These are phyloP conservation scores for Madurella mycetomatis DNA, from an alignment of 2,329 filamentous ascomycete genomes.

Conservation along the genomic window DNA sequence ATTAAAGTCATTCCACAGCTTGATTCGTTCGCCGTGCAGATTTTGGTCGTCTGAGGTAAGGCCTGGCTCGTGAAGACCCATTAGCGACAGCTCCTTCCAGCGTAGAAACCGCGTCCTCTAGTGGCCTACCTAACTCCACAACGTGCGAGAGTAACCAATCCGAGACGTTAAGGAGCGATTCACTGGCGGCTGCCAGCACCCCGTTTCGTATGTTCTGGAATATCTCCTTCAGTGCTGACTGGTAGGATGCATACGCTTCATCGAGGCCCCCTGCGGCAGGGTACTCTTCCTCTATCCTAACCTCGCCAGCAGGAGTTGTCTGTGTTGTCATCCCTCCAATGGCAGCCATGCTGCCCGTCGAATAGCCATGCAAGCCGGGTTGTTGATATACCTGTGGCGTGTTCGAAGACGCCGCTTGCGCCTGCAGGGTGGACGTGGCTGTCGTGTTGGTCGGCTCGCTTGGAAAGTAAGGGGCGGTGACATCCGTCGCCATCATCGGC, in stretches of 20 bases:
- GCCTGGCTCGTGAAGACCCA: slow-evolving; percentile 45
- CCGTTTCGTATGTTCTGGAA: slow-evolving; percentile 65
- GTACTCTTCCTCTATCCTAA: slow-evolving; percentile 55
- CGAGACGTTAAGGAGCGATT: slow-evolving; percentile 49
- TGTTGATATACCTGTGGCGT: slow-evolving; percentile 62
- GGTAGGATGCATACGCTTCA: slow-evolving; percentile 64
- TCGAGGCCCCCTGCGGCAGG: slow-evolving; percentile 53
- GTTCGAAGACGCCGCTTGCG: slow-evolving; percentile 44
- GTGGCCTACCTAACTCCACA: slow-evolving; percentile 48
- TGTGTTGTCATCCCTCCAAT: slow-evolving; percentile 45
- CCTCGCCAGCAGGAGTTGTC: slow-evolving; percentile 37
- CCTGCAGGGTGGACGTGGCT: slow-evolving; percentile 50
- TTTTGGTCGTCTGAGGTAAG: slow-evolving; percentile 77
- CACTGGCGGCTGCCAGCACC: slow-evolving; percentile 46
- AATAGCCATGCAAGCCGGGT: slow-evolving; percentile 52
- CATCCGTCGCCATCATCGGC: slow-evolving; percentile 64
- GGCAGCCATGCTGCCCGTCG: slow-evolving; percentile 40
- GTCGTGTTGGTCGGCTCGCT: slow-evolving; percentile 60
- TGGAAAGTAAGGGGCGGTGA: slow-evolving; percentile 72
- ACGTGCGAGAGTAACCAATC: slow-evolving; percentile 55
- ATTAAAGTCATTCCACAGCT: slow-evolving; percentile 93
- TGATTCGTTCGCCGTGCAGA: slow-evolving; percentile 70
- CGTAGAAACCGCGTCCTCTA: slow-evolving; percentile 1
- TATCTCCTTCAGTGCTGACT: slow-evolving; percentile 57
- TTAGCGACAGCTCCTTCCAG: background rate